Percentiles rank a stretch among this genome's conserved stretches.
phyloP scores from a whole-genome alignment of 1,139 yeast species.

The Geotrichum carabidarum region DNA sequence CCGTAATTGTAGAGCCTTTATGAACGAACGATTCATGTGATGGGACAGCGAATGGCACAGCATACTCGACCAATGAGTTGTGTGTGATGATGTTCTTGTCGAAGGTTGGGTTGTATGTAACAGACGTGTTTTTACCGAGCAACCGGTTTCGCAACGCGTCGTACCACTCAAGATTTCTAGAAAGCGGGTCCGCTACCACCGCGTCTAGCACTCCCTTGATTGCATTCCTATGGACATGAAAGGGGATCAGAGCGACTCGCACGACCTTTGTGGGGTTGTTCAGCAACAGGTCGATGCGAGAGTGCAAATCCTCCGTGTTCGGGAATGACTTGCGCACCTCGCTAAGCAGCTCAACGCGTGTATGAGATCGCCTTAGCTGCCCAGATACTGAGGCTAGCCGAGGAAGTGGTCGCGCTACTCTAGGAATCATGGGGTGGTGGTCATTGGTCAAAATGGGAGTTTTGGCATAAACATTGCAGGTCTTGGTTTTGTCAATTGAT shows the following conservation, averaged over 20 bases:
- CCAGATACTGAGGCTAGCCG: not conserved
- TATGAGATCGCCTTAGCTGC: not conserved
- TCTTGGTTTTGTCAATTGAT: too few species aligned
- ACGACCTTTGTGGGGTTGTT: slow-evolving; percentile 15
- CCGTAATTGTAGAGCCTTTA: slow-evolving; percentile 12
- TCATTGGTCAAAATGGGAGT: not conserved
- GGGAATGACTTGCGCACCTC: slow-evolving; percentile 13
- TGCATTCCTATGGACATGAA: slow-evolving; percentile 26
- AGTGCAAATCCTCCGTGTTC: slow-evolving; percentile 21
- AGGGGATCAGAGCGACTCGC: slow-evolving; percentile 33
- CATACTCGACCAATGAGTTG: slow-evolving; percentile 37
- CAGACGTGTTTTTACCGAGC: slow-evolving; percentile 35
- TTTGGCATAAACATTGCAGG: not conserved
- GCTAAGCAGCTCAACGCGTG: not conserved
- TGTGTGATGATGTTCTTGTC: slow-evolving; percentile 34
- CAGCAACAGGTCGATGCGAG: slow-evolving; percentile 23
- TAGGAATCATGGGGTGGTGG: slow-evolving; percentile 1
- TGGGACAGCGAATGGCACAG: slow-evolving; percentile 33
- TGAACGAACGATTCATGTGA: slow-evolving; percentile 2
- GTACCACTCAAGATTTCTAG: slow-evolving; percentile 35
- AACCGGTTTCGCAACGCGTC: slow-evolving; percentile 30
- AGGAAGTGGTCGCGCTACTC: not conserved
- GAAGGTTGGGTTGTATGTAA: slow-evolving; percentile 31
- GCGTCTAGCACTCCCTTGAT: slow-evolving; percentile 33
- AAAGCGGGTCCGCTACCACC: slow-evolving; percentile 37